These are phyloP conservation scores for Botrytis paeoniae DNA, from an alignment of 2,329 filamentous ascomycete species.

Conservation along the genomic window DNA sequence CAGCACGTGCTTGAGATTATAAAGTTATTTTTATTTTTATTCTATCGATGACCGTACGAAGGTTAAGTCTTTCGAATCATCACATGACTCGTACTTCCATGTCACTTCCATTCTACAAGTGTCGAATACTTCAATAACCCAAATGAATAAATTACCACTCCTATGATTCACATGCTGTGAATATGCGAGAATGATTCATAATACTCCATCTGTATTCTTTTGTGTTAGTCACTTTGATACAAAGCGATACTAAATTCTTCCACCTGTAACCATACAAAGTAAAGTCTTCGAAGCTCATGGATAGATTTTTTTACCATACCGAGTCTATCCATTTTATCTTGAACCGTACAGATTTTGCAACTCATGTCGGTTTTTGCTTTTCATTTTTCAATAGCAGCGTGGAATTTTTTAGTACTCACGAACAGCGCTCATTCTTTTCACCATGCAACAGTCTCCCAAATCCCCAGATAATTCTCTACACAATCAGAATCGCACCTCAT, in stretches of 20 bases:
- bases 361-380: background rate
- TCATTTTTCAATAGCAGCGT: background rate
- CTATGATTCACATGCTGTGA: background rate
- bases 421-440: background rate
- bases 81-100: background rate
- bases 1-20: background rate
- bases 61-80: background rate
- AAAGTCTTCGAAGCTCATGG: background rate
- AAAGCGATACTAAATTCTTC: background rate
- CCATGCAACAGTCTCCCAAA: background rate
- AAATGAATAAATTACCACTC: background rate
- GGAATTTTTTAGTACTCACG: background rate
- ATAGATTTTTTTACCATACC: background rate
- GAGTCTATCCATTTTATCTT: background rate
- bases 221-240: background rate
- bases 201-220: background rate
- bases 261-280: background rate
- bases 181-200: background rate
- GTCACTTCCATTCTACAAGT: background rate
- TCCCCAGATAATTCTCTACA: background rate
- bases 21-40: background rate
- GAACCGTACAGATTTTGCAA: background rate
- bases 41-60: background rate
- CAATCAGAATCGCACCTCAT: background rate
- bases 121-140: background rate